A percentile compares a stretch with the other conserved stretches of the same genome.
Conservation (phyloP, 768 basidiomycete species). For the Suillus decipiens region DNA sequence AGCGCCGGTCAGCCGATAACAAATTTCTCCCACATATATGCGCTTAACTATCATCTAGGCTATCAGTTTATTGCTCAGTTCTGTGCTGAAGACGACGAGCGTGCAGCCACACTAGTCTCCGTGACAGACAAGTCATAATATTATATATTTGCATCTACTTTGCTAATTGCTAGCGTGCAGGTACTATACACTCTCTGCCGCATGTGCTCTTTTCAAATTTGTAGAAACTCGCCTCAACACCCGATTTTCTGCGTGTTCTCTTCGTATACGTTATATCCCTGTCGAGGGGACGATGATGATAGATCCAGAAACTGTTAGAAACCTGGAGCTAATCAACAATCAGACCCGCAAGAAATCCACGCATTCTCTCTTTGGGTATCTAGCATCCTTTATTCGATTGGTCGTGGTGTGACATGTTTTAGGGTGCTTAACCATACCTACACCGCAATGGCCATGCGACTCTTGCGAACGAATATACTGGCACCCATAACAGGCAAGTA, state of each 20-base stretch:
- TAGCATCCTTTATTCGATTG: not conserved
- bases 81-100: conserved; percentile 78
- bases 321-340: conserved; percentile 88
- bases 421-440: conserved; percentile 80
- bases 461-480: conserved; percentile 78
- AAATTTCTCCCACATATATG: not conserved
- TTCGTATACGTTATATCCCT: conserved; percentile 74
- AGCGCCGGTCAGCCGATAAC: conserved; percentile 52
- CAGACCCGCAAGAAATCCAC: conserved; percentile 61
- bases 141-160: conserved; percentile 10
- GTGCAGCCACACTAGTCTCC: conserved; percentile 77
- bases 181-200: conserved; percentile 87
- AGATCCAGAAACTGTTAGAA: conserved; percentile 84
- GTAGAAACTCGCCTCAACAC: conserved; percentile 69
- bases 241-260: conserved; percentile 66
- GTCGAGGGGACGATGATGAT: conserved; percentile 95
- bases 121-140: conserved; percentile 75
- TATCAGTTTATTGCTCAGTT: conserved; percentile 81
- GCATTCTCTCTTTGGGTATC: conserved; percentile 81
- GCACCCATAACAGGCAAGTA: conserved; percentile 75
- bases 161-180: conserved; percentile 39
- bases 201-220: conserved; percentile 86
- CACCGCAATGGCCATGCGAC: conserved; percentile 87
- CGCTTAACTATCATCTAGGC: conserved; percentile 1
- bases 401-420: conserved; percentile 7